A percentile compares a stretch with the other conserved stretches of the same genome.
Evolutionary conservation across 75 land plant species (phyloP).

Genomic region (Cryptomeria japonica): DNA sequence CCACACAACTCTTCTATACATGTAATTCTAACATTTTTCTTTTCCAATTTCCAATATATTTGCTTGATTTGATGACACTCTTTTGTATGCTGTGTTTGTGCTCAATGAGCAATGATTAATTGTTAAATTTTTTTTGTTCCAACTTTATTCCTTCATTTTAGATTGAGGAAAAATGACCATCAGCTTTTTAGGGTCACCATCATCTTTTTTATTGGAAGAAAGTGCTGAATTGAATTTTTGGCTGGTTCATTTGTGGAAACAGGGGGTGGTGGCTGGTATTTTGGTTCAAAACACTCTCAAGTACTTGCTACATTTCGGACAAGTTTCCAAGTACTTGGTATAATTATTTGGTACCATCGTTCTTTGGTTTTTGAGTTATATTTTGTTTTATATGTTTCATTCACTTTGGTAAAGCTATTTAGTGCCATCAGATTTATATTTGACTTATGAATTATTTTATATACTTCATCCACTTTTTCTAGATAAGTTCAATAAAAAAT

Average conservation of each 20-base stretch:
- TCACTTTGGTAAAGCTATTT: constrained; percentile 48
- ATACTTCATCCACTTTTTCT: not conserved
- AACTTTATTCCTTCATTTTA: not conserved
- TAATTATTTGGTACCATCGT: not conserved
- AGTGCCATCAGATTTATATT: not conserved
- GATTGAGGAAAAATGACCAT: not conserved
- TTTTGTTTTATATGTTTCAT: not conserved
- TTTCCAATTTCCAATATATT: not conserved
- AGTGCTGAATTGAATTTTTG: not conserved
- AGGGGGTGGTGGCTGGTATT: constrained; percentile 98
- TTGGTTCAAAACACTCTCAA: constrained; percentile 90
- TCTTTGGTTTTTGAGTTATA: not conserved
- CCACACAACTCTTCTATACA: not conserved
- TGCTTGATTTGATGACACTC: not conserved
- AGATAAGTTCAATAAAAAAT: not conserved
- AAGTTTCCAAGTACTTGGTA: constrained; percentile 93
- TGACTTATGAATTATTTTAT: not conserved
- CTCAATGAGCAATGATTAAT: constrained; percentile 1
- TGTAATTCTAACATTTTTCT: not conserved
- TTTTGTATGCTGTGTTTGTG: not conserved
- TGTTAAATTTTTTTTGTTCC: not conserved
- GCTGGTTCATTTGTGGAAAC: constrained; percentile 9
- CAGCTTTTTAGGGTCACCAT: not conserved
- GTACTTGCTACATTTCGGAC: constrained; percentile 80
- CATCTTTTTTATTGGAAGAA: not conserved